A percentile compares a stretch with the other conserved stretches of the same genome.
These are phyloP conservation scores for Entonaema liquescens DNA, from an alignment of 495 filamentous ascomycete species.

Conservation along the genomic window DNA sequence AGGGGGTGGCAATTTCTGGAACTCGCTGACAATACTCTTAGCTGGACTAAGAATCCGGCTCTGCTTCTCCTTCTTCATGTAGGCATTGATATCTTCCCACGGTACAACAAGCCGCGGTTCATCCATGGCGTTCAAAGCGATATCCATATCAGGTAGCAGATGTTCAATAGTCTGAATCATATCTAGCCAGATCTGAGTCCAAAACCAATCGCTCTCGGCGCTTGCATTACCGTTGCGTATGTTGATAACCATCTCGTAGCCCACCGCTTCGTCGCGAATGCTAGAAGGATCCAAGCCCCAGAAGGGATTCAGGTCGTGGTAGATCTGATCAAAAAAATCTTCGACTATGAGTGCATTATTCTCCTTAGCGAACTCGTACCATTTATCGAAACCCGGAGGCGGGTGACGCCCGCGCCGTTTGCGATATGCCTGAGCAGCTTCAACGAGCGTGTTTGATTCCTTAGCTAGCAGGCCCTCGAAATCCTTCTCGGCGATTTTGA, in stretches of 20 bases:
- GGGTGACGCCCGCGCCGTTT: conserved; percentile 72
- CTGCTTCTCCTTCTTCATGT: conserved; percentile 63
- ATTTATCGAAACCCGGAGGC: conserved; percentile 74
- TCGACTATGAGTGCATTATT: conserved; percentile 70
- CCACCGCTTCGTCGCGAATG: conserved; percentile 63
- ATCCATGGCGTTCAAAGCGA: conserved; percentile 74
- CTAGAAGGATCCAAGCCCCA: conserved; percentile 67
- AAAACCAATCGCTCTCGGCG: conserved; percentile 65
- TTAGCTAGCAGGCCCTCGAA: conserved; percentile 52
- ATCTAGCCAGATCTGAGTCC: conserved; percentile 67
- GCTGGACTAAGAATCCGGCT: conserved; percentile 53
- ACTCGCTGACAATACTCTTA: conserved; percentile 46
- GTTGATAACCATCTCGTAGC: conserved; percentile 67
- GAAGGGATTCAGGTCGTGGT: conserved; percentile 74
- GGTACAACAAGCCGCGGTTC: conserved; percentile 72
- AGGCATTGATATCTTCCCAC: conserved; percentile 69
- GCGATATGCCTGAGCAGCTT: conserved; percentile 70
- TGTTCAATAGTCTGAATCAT: conserved; percentile 66
- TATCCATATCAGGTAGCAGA: conserved; percentile 74
- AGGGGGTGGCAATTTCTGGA: conserved; percentile 43
- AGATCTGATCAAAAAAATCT: conserved; percentile 76
- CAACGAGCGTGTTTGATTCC: conserved; percentile 59
- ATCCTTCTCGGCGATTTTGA: conserved; percentile 52
- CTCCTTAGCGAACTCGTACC: conserved; percentile 72
- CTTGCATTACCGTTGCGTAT: conserved; percentile 66